These are phyloP conservation scores for Citrullus mucosospermus DNA, from an alignment of 306 rosid species.

Conservation along the genomic window DNA sequence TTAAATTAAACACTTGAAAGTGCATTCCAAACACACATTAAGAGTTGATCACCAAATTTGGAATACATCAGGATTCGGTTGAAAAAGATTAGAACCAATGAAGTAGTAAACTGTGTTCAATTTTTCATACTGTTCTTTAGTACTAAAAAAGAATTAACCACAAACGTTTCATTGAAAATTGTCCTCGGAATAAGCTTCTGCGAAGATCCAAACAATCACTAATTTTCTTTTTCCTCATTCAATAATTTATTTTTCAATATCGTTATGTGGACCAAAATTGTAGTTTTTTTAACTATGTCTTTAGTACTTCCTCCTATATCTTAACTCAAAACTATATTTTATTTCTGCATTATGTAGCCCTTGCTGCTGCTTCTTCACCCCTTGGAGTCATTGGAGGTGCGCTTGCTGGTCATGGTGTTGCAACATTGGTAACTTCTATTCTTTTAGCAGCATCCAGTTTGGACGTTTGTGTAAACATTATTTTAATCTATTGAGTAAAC, in stretches of 20 bases:
- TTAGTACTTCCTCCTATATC: background rate
- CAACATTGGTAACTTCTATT: conserved; percentile 56
- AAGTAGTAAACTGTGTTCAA: background rate
- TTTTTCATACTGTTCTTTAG: background rate
- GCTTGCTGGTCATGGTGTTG: conserved; percentile 83
- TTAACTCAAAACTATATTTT: conserved; percentile 3
- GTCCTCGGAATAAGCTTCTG: background rate
- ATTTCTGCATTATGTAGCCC: conserved; percentile 43
- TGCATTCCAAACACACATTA: no score
- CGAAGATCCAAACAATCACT: background rate
- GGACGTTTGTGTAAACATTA: background rate
- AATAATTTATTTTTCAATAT: background rate
- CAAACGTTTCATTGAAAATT: background rate
- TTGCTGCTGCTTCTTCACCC: conserved; percentile 96
- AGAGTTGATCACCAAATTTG: background rate
- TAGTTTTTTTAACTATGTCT: background rate
- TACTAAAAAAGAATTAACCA: background rate
- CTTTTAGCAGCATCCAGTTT: background rate
- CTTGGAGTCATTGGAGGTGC: conserved; percentile 95
- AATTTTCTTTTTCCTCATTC: background rate
- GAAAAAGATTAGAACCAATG: background rate
- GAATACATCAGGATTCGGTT: background rate
- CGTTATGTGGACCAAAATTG: background rate
- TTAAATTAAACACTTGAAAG: no score
- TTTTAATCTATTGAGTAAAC: background rate